Percentiles rank a stretch among this genome's conserved stretches.
Conservation (phyloP, 148 eudicot species). For the Rhododendron simsii region DNA sequence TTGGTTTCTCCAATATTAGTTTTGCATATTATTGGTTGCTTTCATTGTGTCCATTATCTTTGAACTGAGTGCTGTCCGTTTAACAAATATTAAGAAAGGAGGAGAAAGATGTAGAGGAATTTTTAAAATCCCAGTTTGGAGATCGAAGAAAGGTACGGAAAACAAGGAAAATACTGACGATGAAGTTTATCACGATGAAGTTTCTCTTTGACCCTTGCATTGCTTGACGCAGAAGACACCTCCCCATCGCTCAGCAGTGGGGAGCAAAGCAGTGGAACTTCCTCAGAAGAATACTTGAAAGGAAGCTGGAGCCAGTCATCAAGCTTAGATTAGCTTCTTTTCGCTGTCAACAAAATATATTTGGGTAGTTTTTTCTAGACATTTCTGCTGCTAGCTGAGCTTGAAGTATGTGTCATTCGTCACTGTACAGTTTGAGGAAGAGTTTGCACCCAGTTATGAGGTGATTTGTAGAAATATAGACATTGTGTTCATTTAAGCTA, state of each 20-base stretch:
- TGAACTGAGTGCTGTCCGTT: neutral
- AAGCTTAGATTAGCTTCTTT: no score
- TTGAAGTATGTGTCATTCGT: no score
- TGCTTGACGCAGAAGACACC: conserved; percentile 55
- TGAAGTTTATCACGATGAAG: conserved; percentile 74
- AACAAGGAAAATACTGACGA: conserved; percentile 33
- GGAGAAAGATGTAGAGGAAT: conserved; percentile 25
- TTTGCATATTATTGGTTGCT: neutral
- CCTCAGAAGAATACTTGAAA: conserved; percentile 50
- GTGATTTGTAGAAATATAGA: no score
- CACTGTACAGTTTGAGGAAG: no score
- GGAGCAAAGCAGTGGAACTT: conserved; percentile 40
- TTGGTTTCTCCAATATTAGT: neutral
- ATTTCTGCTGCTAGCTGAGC: no score
- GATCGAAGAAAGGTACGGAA: no score
- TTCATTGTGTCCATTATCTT: neutral
- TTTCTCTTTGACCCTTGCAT: conserved; percentile 55
- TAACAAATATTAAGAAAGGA: conserved; percentile 55
- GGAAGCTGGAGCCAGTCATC: conserved; percentile 59
- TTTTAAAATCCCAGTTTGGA: no score
- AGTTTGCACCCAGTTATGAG: no score
- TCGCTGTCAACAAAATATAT: no score
- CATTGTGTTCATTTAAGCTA: no score
- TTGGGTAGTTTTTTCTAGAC: no score
- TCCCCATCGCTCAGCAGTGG: conserved; percentile 45